A percentile compares a stretch with the other conserved stretches of the same genome.
phyloP scores from a whole-genome alignment of 2,329 filamentous ascomycete genomes.

The Arthrobotrys musiformis region DNA sequence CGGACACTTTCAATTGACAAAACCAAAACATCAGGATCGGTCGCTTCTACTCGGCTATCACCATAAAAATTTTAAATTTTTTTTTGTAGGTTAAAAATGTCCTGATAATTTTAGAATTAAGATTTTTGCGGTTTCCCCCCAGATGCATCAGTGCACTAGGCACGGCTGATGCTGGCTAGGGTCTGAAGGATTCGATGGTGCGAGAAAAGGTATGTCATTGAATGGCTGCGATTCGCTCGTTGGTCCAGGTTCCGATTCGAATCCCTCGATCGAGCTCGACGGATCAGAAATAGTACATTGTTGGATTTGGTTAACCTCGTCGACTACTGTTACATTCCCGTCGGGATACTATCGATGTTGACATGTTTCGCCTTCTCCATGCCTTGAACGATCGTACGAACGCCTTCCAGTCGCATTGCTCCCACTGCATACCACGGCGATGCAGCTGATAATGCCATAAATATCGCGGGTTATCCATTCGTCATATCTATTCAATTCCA shows the following conservation, averaged over 20 bases:
- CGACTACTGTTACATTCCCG: constrained; percentile 16
- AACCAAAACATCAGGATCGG: constrained; percentile 22
- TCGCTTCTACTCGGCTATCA: constrained; percentile 30
- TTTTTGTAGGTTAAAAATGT: too few relatives aligned
- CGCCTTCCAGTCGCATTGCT: not conserved
- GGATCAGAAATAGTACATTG: not conserved
- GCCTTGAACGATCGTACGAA: not conserved
- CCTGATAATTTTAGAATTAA: constrained; percentile 9
- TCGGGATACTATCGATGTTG: not conserved
- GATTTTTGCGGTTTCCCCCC: constrained; percentile 2
- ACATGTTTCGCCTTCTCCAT: constrained; percentile 5
- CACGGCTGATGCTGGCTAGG: not conserved
- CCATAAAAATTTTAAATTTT: not conserved
- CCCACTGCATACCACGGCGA: constrained; percentile 30
- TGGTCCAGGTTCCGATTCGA: not conserved
- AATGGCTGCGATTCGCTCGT: not conserved
- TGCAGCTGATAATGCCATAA: not conserved
- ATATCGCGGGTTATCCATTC: not conserved
- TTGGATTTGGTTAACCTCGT: not conserved
- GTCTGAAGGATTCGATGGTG: constrained; percentile 8
- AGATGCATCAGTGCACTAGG: not conserved
- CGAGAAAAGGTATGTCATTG: not conserved
- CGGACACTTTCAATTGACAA: not conserved
- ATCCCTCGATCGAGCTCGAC: too few relatives aligned
- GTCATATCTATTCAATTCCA: constrained; percentile 9